Base-by-base conservation (phyloP, 345 rosid species). In the Alliaria petiolata region DNA sequence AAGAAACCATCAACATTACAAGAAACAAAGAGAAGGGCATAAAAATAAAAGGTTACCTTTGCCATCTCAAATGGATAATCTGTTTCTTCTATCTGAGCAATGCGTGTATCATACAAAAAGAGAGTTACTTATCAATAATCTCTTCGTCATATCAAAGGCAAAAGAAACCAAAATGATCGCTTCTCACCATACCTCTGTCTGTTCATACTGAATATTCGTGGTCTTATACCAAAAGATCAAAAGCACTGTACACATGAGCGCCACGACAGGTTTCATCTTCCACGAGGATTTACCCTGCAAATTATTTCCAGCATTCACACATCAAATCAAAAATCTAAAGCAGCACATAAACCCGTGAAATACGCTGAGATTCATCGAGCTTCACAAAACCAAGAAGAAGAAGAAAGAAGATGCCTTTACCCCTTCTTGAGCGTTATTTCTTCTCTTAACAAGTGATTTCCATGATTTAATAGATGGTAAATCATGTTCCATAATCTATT, bases 151-250 rank as follows among this genome's bases (percentile, higher is more conserved):
- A 62, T 20, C 56, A 11, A 34, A 53, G 57, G 16, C 3, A 1
- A 31, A 15, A 42, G 44, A 39, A 49, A 40, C 3, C 14, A 57
- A 45, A 44, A 65, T 8, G 35, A 62, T 2, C 5, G 7, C 63
- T 57, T 59, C 15, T 22, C 22, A 33, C n/a, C 14, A 70, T 79
- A 95, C 99, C 97, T 87, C 84, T 40, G 99, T 85, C 28, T 86
- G 88, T 68, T 79, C 81, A 78, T 87, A 85, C 46, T 95, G 99
- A 54, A 85, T 80, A 44, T 78, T 79, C 60, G 91, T 85, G n/a
- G 95, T 89, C 78, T 95, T 95, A 80, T 91, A 95, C 74, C 93
- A 88, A 81, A 90, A 76, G 78, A 92, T 85, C 82, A 95, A 66
- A 87, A 88, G 89, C 22, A 72, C 79, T 73, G 80, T 79, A 83